Percentiles rank a stretch among this genome's conserved stretches.
These are phyloP conservation scores for Skeletonema potamos DNA, from an alignment of 108 stramenopile species.

Conservation along the genomic window DNA sequence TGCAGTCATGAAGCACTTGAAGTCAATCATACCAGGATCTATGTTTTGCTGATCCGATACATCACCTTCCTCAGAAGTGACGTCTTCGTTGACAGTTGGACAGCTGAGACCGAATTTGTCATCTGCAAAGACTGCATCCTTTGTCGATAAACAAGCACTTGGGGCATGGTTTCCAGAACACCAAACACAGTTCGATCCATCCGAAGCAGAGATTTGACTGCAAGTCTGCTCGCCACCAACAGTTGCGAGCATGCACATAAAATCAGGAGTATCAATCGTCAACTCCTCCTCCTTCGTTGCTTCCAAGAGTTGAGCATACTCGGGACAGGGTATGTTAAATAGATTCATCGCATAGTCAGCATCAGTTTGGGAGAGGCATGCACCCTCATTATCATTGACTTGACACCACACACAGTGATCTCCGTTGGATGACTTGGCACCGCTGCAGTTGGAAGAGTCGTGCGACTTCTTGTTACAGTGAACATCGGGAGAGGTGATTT, in stretches of 20 bases:
- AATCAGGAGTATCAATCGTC: constrained; percentile 17
- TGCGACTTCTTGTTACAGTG: neutral
- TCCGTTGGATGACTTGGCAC: neutral
- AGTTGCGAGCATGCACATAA: constrained; percentile 29
- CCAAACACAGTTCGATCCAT: constrained; percentile 38
- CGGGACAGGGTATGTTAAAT: neutral
- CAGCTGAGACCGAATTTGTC: constrained; percentile 25
- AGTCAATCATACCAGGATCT: constrained; percentile 9
- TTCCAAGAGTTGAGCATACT: neutral
- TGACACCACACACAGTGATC: constrained; percentile 2
- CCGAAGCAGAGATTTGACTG: constrained; percentile 9
- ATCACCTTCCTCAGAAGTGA: neutral
- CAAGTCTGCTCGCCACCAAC: constrained; percentile 24
- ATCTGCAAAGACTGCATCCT: constrained; percentile 4
- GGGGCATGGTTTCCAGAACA: constrained; percentile 9
- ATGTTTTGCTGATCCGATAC: neutral
- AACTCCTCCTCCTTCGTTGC: neutral
- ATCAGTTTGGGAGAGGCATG: neutral
- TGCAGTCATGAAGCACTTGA: constrained; percentile 44
- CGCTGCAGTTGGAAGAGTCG: neutral
- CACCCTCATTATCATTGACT: neutral
- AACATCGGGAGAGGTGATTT: neutral
- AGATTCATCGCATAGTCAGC: neutral
- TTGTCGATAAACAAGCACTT: constrained; percentile 16
- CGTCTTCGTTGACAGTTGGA: neutral